Evolutionary conservation across 148 eudicot species (phyloP).

Genomic region (Fagopyrum homotropicum): DNA sequence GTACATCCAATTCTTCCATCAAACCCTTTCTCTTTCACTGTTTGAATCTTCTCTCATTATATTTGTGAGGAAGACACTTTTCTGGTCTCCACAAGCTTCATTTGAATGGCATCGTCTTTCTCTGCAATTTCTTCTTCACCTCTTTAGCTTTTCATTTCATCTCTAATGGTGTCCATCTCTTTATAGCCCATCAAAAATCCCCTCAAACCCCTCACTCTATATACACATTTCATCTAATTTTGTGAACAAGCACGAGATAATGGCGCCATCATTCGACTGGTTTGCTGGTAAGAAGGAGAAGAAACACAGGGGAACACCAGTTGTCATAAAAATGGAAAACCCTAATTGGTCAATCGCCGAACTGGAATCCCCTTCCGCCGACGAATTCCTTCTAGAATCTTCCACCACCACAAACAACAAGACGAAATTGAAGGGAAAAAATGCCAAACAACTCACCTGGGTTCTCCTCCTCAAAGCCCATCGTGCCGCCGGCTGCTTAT

Average conservation of each 20-base stretch:
- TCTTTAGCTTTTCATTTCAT: background rate
- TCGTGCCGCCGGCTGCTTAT: constrained; percentile 19
- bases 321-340: constrained; percentile 86
- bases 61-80: background rate
- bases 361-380: constrained; percentile 40
- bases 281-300: constrained; percentile 41
- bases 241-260: constrained; percentile 2
- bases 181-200: constrained; percentile 1
- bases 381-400: constrained; percentile 30
- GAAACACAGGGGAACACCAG: constrained; percentile 68
- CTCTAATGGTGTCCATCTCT: background rate
- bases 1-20: background rate
- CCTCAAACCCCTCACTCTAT: background rate
- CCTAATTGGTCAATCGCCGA: constrained; percentile 92
- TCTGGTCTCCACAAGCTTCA: background rate
- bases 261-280: constrained; percentile 63
- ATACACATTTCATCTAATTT: background rate
- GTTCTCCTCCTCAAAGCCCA: constrained; percentile 25
- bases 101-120: background rate
- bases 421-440: constrained; percentile 33
- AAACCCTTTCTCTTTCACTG: background rate
- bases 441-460: constrained; percentile 28
- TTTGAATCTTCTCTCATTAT: background rate
- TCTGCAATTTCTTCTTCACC: background rate
- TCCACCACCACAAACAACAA: constrained; percentile 40